phyloP scores from a whole-genome alignment of 805 yeast species.

The Metschnikowia continentalis region DNA sequence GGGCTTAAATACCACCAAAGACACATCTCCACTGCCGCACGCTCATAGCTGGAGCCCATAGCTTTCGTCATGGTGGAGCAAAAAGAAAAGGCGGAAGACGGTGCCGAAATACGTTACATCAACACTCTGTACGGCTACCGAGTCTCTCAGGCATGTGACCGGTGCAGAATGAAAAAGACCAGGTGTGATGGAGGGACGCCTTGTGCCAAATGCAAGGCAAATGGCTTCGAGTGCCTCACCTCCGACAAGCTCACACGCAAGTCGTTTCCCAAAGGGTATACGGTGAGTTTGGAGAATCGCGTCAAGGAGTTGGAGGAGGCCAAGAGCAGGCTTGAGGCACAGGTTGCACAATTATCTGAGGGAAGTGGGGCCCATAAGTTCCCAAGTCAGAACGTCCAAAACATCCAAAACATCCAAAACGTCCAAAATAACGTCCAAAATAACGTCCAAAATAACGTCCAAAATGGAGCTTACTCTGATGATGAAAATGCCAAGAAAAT shows the following conservation, averaged over 20 bases:
- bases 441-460: slow-evolving; percentile 4
- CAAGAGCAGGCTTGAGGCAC: slow-evolving; percentile 6
- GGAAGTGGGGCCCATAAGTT: slow-evolving; percentile 26
- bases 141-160: slow-evolving; percentile 76
- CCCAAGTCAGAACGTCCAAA: slow-evolving; percentile 17
- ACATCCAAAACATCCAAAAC: slow-evolving; percentile 10
- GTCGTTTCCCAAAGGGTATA: slow-evolving; percentile 78
- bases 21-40: not conserved
- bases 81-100: not conserved
- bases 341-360: not conserved
- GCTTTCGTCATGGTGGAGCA: not conserved
- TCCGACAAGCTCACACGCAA: slow-evolving; percentile 71
- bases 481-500: not conserved
- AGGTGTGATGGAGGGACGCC: slow-evolving; percentile 73
- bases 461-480: slow-evolving; percentile 21
- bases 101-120: slow-evolving; percentile 22
- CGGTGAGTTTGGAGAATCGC: slow-evolving; percentile 66
- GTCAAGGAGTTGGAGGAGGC: slow-evolving; percentile 59
- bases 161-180: slow-evolving; percentile 73
- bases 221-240: slow-evolving; percentile 65
- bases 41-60: not conserved
- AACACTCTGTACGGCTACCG: slow-evolving; percentile 41
- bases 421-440: slow-evolving; percentile 13
- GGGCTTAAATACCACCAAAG: not conserved
- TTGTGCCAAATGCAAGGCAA: slow-evolving; percentile 62